phyloP scores from a whole-genome alignment of 1,139 yeast species.

The Diutina ranongensis region DNA sequence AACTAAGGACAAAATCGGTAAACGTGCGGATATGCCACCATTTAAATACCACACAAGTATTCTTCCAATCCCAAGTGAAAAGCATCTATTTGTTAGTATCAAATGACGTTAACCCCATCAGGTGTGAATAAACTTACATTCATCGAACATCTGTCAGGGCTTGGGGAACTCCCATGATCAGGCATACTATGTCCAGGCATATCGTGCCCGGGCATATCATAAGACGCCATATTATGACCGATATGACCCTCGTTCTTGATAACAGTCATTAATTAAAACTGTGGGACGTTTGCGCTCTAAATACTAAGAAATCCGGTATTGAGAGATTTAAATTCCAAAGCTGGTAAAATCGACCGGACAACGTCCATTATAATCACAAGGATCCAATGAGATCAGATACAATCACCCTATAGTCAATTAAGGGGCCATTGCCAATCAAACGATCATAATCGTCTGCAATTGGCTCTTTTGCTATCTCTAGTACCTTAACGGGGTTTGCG shows the following conservation, averaged over 20 bases:
- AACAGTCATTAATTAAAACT: background rate
- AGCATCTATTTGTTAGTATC: slow-evolving; percentile 37
- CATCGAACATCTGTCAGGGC: slow-evolving; percentile 46
- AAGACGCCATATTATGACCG: background rate
- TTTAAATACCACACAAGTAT: slow-evolving; percentile 58
- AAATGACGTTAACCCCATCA: background rate
- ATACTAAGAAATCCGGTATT: no score
- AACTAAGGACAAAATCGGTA: slow-evolving; percentile 40
- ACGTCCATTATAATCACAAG: background rate
- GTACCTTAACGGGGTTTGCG: background rate
- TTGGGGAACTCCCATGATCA: background rate
- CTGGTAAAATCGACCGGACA: no score
- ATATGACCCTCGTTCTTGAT: background rate
- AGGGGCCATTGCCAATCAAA: no score
- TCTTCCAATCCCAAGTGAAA: slow-evolving; percentile 72
- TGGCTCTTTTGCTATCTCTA: no score
- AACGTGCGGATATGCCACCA: slow-evolving; percentile 69
- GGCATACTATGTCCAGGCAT: background rate
- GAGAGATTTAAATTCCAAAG: no score
- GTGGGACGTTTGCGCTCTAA: no score
- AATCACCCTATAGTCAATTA: background rate
- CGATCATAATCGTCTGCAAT: no score
- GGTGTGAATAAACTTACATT: slow-evolving; percentile 19
- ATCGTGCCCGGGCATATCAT: background rate
- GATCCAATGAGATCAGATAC: background rate